Evolutionary conservation across 768 basidiomycete genomes (phyloP), one percentile per base, ranked within the genome.

Genomic region (Pulveroboletus sp.): DNA sequence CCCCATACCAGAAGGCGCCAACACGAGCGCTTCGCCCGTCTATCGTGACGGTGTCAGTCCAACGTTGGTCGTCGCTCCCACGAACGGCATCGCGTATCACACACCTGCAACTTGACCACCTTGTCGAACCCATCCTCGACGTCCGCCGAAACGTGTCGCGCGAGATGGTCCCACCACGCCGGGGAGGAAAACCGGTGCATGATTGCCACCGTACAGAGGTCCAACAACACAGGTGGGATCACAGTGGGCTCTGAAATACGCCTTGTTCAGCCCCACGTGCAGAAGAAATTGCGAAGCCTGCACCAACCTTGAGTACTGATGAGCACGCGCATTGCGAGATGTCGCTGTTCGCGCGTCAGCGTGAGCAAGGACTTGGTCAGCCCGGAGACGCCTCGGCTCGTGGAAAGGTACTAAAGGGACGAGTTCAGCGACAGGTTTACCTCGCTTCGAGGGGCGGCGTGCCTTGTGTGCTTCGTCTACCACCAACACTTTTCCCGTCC

Each of bases 381-480:
- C 1, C 82, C 80, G 4, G 74, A 68, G 1, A 75, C 61, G 5
- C 68, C 63, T n/a, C 67, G 71, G 8, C 60, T 68, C 2, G 69
- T 58, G 0, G 79, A 76, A 1, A 86, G 71, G 56, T 86, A 85
- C 83, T 85, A 17, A 51, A 12, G 2, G 30, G 27, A 5, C 27
- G 16, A 22, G 20, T 32, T 35, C 23, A 46, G 36, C 4, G n/a
- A n/a, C n/a, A n/a, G n/a, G n/a, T n/a, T n/a, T n/a, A n/a, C n/a
- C n/a, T n/a, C n/a, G 36, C 20, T n/a, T 16, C 29, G n/a, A 31
- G 32, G 34, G 6, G 8, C 2, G 17, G n/a, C 42, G 19, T 45
- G 81, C 85, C 60, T 86, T 86, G 55, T 86, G 85, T 0, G 85
- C 85, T 51, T 87, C 85, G 40, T 87, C 84, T 1, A 86, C 80